Base-by-base conservation (phyloP, 768 basidiomycete genomes). In the Amanita phalloides region DNA sequence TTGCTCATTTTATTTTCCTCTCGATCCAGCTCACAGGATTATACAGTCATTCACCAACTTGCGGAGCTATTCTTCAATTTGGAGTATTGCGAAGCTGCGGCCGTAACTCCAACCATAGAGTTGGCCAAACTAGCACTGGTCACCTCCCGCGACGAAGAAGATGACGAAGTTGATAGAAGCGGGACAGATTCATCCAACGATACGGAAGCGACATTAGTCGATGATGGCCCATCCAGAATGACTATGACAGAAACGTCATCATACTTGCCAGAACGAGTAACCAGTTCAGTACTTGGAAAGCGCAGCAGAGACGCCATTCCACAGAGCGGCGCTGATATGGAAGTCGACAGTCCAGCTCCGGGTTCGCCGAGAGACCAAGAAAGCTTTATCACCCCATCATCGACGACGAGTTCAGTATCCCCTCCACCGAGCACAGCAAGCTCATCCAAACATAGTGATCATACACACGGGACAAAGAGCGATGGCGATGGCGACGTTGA, bases 41-140 rank as follows among this genome's bases (percentile, higher is more conserved):
- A 43, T 52, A 13, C 59, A 95, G 92, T 96, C 65, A 83, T 93
- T 56, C 71, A 72, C 51, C 86, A 87, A 49, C 77, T 96, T 10
- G 84, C 86, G 6, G 76, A 78, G 11, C 74, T 96, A 3, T 96
- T 93, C 68, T 77, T 73, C 64, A 72, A 84, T 48, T 74, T 96
- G 35, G 85, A 90, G 58, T 79, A 76, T 55, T 75, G 77, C 51
- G 76, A 82, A 42, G 64, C 70, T 2, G 67, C 81, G 4, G 75
- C 90, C 11, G 81, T 96, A 14, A 90, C 89, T 0, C 92, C 92
- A 0, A 83, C 82, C 3, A 68, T 90, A 42, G 90, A 95, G 58
- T 74, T 96, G 17, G 92, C 92, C 6, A 92, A 96, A 62, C 78
- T 95, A 20, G 93, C 92, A 0, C 77, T 96, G 17, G 84, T 94